Conservation (phyloP, 208 protist genomes). For the Leishmania gerbilli region DNA sequence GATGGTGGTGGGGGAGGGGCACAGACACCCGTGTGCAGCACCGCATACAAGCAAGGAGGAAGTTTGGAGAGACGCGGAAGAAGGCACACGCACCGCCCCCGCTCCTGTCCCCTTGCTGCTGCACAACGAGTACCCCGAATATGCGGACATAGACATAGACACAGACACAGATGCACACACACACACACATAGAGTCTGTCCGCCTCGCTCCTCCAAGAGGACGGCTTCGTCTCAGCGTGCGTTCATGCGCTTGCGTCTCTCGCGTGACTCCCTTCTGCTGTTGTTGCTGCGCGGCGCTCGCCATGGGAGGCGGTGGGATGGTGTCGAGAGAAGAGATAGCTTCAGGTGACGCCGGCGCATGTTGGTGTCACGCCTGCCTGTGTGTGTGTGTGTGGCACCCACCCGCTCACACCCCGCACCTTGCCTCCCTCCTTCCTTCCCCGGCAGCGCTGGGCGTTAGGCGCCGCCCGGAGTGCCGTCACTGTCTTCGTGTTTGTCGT, state of each 20-base stretch:
- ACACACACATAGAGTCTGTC: neutral
- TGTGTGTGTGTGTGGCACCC: neutral
- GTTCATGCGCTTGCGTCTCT: neutral
- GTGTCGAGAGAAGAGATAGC: neutral
- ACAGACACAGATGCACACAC: neutral
- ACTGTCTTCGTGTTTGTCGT: neutral
- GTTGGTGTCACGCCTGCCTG: neutral
- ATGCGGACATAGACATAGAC: neutral
- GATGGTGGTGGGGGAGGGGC: neutral
- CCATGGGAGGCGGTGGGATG: neutral
- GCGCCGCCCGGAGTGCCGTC: neutral
- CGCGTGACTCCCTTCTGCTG: neutral
- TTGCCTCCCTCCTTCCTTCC: constrained; percentile 11
- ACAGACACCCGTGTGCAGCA: neutral
- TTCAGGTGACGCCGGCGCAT: neutral
- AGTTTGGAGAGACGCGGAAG: neutral
- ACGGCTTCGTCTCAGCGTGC: neutral
- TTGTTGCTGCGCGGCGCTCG: neutral
- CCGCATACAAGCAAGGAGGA: neutral
- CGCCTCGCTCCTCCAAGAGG: neutral
- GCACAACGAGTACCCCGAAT: neutral
- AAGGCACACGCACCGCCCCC: neutral
- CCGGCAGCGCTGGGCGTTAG: neutral
- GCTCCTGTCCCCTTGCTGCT: neutral
- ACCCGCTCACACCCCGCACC: no score